Base-by-base conservation (phyloP, 306 rosid genomes). In the Glycine tomentella region DNA sequence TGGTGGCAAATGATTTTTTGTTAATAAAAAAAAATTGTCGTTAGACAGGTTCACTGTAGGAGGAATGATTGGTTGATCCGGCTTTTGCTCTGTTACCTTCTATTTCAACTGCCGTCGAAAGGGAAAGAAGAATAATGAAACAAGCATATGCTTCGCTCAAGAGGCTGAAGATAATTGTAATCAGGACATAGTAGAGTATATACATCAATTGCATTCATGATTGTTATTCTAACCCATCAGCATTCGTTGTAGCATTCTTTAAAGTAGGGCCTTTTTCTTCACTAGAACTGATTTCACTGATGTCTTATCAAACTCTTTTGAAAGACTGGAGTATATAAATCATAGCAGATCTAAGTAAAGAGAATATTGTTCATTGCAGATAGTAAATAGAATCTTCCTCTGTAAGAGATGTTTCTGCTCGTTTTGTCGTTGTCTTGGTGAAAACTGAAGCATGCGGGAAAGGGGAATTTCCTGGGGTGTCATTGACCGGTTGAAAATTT, bases 201-300 rank as follows among this genome's bases (percentile, higher is more conserved):
- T 77, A 72, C 73, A 83, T 80, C 70, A 83, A 83, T 77, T 80
- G 77, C 87, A 83, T 86, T 86, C 80, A 72, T 83, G 70, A 76
- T 58, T 83, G 74, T 42, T 38, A 58, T 74, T 74, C 88, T 78
- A 86, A 86, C 83, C 88, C 79, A 69, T 82, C 59, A 50, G 83
- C 72, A 86, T 86, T 87, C 84, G 67, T 87, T 80, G 76, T 81
- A 52, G 76, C 83, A 77, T 83, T 87, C 83, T 86, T 82, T 61
- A 80, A 61, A 77, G 76, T 83, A 76, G 69, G 66, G 36, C n/a
- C 2, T 14, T 78, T 42, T 46, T 46, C 42, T 25, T 4, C 33
- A 40, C 38, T 68, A 9, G 17, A 63, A 69, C 61, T 79, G 72
- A 12, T 83, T 77, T 20, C 67, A 55, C 25, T 20, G 66, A 56